Base-by-base conservation (phyloP, 1,284 basidiomycete genomes). In the Leccinum cinnamomeum region DNA sequence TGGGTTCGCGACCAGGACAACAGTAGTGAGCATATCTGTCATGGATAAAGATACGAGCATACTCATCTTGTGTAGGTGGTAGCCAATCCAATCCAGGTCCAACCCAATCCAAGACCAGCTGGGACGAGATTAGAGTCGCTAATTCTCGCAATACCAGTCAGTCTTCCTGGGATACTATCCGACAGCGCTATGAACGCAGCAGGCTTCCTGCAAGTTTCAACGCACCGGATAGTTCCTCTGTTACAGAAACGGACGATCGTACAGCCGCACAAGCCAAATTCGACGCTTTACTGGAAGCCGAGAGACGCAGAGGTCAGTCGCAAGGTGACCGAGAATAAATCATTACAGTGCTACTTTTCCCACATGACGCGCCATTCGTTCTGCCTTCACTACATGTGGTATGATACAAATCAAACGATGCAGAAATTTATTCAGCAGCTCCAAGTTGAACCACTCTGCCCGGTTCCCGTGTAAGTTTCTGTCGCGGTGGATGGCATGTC, bases 101-200 rank as follows among this genome's bases (percentile, higher is more conserved):
- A 28, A 62, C 56, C 59, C 72, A 14, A 59, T 69, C 57, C 69
- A 72, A 55, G 70, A 60, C 82, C 71, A 82, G 77, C 64, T 90
- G 88, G 89, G 86, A 88, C 48, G 81, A 86, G 64, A 85, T 90
- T 51, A 84, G 88, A 58, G 76, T 77, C 54, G 80, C 76, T n/a
- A 87, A 87, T 63, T 73, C 79, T 35, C 79, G 75, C 37, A 71
- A 62, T 62, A 62, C 76, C 33, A 78, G 77, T 35, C 77, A 77
- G 23, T 88, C 89, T 12, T 79, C 86, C 5, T 90, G 88, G 88
- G 88, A 90, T 67, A 72, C 75, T 37, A 77, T 90, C 30, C 84
- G 89, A 41, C 85, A 89, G 69, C 79, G 73, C 35, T 81, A 88
- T 63, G 85, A 87, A 70, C 76, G 78, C 53, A 64, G 41, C 33